Evolutionary conservation across 2,329 filamentous ascomycete species (phyloP).

Genomic region (Ceratocystis ficicola): DNA sequence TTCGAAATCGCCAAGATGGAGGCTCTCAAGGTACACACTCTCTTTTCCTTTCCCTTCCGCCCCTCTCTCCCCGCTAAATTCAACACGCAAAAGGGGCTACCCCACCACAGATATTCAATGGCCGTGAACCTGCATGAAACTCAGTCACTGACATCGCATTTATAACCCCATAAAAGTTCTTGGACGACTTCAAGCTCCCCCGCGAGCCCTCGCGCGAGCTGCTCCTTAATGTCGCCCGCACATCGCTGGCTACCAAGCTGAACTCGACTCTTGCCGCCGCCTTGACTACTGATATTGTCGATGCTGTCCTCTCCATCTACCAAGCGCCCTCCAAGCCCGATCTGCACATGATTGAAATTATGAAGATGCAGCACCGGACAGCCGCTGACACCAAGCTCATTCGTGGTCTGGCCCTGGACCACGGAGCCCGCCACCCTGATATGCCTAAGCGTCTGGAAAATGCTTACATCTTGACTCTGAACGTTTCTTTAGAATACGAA

Average conservation of each 20-base stretch:
- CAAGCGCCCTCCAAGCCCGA: slow-evolving; percentile 82
- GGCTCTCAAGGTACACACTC: slow-evolving; percentile 60
- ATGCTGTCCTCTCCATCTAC: slow-evolving; percentile 91
- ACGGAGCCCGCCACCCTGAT: slow-evolving; percentile 90
- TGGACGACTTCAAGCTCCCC: slow-evolving; percentile 83
- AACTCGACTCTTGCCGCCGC: slow-evolving; percentile 79
- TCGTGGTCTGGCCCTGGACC: slow-evolving; percentile 80
- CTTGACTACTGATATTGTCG: slow-evolving; percentile 89
- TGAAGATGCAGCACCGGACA: slow-evolving; percentile 99
- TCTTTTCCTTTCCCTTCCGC: not conserved
- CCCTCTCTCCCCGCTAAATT: no score
- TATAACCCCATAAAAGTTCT: slow-evolving; percentile 48
- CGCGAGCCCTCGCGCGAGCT: slow-evolving; percentile 87
- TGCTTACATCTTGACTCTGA: slow-evolving; percentile 86
- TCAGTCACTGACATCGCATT: slow-evolving; percentile 20
- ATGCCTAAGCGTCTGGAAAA: slow-evolving; percentile 97
- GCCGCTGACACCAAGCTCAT: slow-evolving; percentile 95
- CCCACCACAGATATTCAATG: slow-evolving; percentile 16
- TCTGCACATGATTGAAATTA: slow-evolving; percentile 98
- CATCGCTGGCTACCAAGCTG: slow-evolving; percentile 89
- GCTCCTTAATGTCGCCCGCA: slow-evolving; percentile 81
- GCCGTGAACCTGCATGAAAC: not conserved
- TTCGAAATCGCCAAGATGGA: slow-evolving; percentile 95
- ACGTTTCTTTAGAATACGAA: slow-evolving; percentile 95
- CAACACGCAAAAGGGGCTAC: no score